A percentile compares a stretch with the other conserved stretches of the same genome.
Conservation (phyloP, 148 eudicot genomes). For the Cornus controversa region DNA sequence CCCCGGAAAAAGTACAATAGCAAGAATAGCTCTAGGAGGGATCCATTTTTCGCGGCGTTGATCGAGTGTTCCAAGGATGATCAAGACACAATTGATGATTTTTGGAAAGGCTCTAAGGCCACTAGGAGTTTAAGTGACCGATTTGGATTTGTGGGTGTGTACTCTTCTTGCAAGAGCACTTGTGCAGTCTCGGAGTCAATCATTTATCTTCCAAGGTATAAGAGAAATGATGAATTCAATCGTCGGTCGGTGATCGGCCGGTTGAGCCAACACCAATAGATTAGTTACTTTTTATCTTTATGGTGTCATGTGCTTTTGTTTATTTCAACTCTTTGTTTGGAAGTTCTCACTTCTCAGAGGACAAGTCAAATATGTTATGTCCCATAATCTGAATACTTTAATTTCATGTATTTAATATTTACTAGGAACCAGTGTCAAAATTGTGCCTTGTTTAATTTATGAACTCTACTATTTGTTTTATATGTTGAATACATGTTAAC, state of each 20-base stretch:
- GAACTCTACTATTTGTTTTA: background rate
- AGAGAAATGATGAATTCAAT: conserved; percentile 12
- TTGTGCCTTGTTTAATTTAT: background rate
- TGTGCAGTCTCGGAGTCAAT: conserved; percentile 53
- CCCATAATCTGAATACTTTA: background rate
- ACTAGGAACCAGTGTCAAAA: conserved; percentile 13
- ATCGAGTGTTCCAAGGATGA: conserved; percentile 65
- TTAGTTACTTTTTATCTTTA: background rate
- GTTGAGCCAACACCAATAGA: background rate
- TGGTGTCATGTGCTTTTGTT: background rate
- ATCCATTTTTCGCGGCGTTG: conserved; percentile 58
- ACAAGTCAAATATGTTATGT: conserved; percentile 5
- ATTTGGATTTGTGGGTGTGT: conserved; percentile 32
- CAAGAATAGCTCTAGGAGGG: conserved; percentile 23
- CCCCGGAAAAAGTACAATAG: background rate
- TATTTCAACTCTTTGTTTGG: background rate
- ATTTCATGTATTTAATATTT: background rate
- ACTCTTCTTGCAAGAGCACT: conserved; percentile 48
- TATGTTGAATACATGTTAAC: background rate
- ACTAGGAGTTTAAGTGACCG: conserved; percentile 33
- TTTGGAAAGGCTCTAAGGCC: conserved; percentile 23
- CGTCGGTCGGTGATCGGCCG: conserved; percentile 6
- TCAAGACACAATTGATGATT: conserved; percentile 21
- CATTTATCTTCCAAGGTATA: conserved; percentile 36
- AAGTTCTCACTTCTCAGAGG: background rate